Base-by-base conservation (phyloP, 2,329 filamentous ascomycete species). In the Phoma herbarum region DNA sequence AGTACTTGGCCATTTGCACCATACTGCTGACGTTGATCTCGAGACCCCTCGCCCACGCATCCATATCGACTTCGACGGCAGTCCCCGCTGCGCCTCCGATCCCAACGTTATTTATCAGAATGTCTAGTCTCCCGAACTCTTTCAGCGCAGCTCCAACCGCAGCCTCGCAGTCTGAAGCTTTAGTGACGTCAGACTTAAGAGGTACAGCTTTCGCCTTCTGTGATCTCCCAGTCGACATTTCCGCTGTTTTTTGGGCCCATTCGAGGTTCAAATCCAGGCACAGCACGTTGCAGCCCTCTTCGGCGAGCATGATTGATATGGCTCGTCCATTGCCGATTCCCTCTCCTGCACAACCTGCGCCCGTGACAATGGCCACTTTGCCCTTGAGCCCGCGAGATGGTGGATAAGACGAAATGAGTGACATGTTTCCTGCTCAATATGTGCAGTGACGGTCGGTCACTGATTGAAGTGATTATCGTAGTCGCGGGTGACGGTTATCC, bases 51-150 rank as follows among this genome's bases (percentile, higher is more conserved):
- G 82, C 78, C 85, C 86, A 90, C 11, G 80, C 78, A 0, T 72
- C 80, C 79, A 88, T 83, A 65, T 89, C 85, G 0, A 89, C 83
- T 0, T 86, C 83, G 1, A 85, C 79, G 0, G 87, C 86, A 1
- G 84, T 88, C 0, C 88, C 88, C 1, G 75, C 55, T 0, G 86
- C 82, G 0, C 88, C 88, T 4, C 80, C 80, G 20, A 89, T 77
- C 0, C 88, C 88, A 2, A 90, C 88, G 55, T 86, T 86, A 67
- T 90, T 90, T 33, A 90, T 78, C 0, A 90, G 75, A 41, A 90
- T 86, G 65, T 90, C 86, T 2, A 90, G 62, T 1, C 84, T 77
- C 0, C 85, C 86, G 62, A 84, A 89, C 1, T 72, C 65, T 2
- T 77, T 59, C 1, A 86, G 14, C 0, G 86, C 81, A 0, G 70